Base-by-base conservation (phyloP, 129 eudicot genomes). In the Tagetes erecta region DNA sequence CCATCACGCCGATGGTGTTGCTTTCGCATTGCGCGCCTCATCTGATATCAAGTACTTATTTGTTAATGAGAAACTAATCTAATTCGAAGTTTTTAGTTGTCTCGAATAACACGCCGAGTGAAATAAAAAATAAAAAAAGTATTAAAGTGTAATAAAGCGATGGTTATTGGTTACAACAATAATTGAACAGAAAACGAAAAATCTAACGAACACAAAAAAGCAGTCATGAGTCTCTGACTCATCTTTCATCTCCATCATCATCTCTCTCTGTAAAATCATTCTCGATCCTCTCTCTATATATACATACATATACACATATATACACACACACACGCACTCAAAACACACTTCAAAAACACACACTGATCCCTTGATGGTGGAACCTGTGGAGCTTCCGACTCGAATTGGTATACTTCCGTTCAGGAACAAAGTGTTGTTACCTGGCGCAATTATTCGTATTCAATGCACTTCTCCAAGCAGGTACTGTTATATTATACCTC, bases 401-500 rank as follows among this genome's bases (percentile, higher is more conserved):
- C 90, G 97, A 56, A 84, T 95, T 39, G 99, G 96, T 5, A 95
- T 95, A 64, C 91, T 95, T 60, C 97, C 99, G 2, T 95, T 95
- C 72, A 86, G 97, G 74, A 95, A 95, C 90, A 91, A 95, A 71
- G 99, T 91, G 0, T 73, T 95, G 74, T 85, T 95, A 77, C 99
- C 99, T 6, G 99, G 99, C 45, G 97, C 99, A 1, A 88, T 95
- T 2, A 91, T 95, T 80, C 89, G 97, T 11, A 95, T 95, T 84
- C 93, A 94, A 67, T 95, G 99, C 90, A 95, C 97, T 71, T 88
- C 97, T 49, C 86, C 94, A 2, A 88, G 90, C 99, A 95, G 99
- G 99, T 95, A 8, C 7, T 20, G 3, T 27, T 2, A 66, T 20
- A 20, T 20, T 20, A 20, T 20, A 20, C 27, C 27, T 20, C 27